Evolutionary conservation across 1,284 basidiomycete species (phyloP), one percentile per base, ranked within the genome.

Genomic region (Cryptococcus depauperatus): DNA sequence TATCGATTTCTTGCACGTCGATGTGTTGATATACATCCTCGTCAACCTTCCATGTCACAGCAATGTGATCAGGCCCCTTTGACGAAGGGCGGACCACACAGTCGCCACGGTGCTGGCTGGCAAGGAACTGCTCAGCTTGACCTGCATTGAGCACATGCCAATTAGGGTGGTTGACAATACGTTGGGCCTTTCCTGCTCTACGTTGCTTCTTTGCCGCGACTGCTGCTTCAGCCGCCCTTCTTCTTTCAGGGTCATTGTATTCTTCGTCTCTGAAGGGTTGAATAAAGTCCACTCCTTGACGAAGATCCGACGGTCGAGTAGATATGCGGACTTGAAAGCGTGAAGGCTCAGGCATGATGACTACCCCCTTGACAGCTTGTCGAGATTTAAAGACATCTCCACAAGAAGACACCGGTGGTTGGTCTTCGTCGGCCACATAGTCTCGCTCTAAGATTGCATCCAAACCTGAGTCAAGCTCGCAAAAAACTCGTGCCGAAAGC

Each of bases 21-120:
- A 99, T 87, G 66, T 99, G 96, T 68, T 98, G 95, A 72, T 87
- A 98, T 18, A 99, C 76, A 52, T 84, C 87, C 50, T 96, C 87
- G 57, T 95, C 93, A 9, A 99, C 92, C 73, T 98, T 98, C 95
- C 95, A 99, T 0, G 95, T 99, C 11, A 98, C 86, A 28, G 95
- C 95, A 29, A 99, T 76, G 71, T 98, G 95, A 62, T 96, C 82
- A 32, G 78, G 73, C 5, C 93, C 93, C 69, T 93, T 92, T 3
- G 92, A 97, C 26, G 90, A 95, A 0, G 95, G 95, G 37, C 95
- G 78, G 55, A 99, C 89, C 27, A 99, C 87, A 37, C 91, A 90
- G 66, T 96, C 91, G 11, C 92, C 95, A 25, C 88, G 80, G 58
- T 91, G 89, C 69, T 90, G 85, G 54, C 83, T 84, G 47, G 90